Base-by-base conservation (phyloP, 1,284 basidiomycete genomes). In the Hortiboletus rubellus region DNA sequence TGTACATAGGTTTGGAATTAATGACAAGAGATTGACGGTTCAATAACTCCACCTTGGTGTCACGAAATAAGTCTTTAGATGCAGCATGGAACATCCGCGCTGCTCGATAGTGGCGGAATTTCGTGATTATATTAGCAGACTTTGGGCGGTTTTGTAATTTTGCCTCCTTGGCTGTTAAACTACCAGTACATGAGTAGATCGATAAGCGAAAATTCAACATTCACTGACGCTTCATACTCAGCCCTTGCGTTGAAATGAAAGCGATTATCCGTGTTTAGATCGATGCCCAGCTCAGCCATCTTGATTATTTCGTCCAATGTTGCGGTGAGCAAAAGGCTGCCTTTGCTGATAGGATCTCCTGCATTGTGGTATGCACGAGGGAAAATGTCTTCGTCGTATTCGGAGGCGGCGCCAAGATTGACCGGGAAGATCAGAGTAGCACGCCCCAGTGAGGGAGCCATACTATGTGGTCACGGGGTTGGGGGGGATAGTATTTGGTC, bases 241-340 rank as follows among this genome's bases (percentile, higher is more conserved):
- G 44, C 1, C 17, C 31, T 44, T 40, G 47, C 17, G 31, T 52
- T 46, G 11, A 52, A 22, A 14, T 22, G 5, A 14, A 52, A 55
- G 27, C 27, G 18, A 9, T 12, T 3, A 10, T 45, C 22, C 17
- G 31, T 24, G 9, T 7, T 12, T 3, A 52, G 8, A 52, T 58
- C 54, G 24, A 52, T 22, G 3, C 46, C 57, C 31, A 58, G 6
- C 3, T 58, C 36, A n/a, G 3, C 24, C 5, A 58, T 58, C 18
- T 36, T 47, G 1, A 7, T 6, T 41, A 58, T 56, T 14, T 58
- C 57, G 3, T 57, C 54, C 15, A 58, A 10, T 10, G 57, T 58
- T 24, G 57, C 33, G n/a, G 45, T 12, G 1, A 58, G 31, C 31
- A 58, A 24, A 17, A 60, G 3, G n/a, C 40, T 38, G 36, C 55